Evolutionary conservation across 1,284 basidiomycete genomes (phyloP).

Genomic region (Tilletiaria anomala): DNA sequence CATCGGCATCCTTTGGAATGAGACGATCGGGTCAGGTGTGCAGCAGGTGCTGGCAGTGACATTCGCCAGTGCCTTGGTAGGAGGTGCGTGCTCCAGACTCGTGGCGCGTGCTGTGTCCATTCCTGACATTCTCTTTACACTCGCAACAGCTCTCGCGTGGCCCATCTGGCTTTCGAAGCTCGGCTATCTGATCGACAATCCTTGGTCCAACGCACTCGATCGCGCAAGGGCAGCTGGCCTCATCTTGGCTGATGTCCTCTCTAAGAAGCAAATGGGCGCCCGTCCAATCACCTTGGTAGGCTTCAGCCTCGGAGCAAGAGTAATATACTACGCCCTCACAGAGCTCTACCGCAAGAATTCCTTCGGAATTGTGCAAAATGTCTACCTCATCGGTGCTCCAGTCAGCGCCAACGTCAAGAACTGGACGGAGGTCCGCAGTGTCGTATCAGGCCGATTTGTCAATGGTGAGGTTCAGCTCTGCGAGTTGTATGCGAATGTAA

Average conservation of each 20-base stretch:
- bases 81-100: constrained; percentile 5
- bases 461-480: too few species aligned
- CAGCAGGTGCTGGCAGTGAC: constrained; percentile 36
- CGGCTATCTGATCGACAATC: constrained; percentile 38
- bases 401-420: constrained; percentile 29
- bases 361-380: constrained; percentile 37
- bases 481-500: background rate
- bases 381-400: constrained; percentile 36
- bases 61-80: constrained; percentile 32
- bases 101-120: background rate
- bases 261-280: constrained; percentile 34
- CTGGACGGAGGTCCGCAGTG: constrained; percentile 29
- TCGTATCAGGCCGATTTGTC: constrained; percentile 35
- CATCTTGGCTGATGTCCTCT: constrained; percentile 34
- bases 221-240: constrained; percentile 31
- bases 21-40: constrained; percentile 36
- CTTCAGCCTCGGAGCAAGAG: constrained; percentile 34
- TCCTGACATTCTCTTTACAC: constrained; percentile 1
- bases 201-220: constrained; percentile 37
- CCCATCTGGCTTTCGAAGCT: constrained; percentile 38
- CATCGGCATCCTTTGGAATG: constrained; percentile 37
- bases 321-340: constrained; percentile 33
- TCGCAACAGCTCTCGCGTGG: constrained; percentile 26
- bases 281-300: constrained; percentile 37
- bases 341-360: constrained; percentile 33